A percentile compares a stretch with the other conserved stretches of the same genome.
Conservation (phyloP, 2,329 filamentous ascomycete species). For the Fusarium beomiforme region DNA sequence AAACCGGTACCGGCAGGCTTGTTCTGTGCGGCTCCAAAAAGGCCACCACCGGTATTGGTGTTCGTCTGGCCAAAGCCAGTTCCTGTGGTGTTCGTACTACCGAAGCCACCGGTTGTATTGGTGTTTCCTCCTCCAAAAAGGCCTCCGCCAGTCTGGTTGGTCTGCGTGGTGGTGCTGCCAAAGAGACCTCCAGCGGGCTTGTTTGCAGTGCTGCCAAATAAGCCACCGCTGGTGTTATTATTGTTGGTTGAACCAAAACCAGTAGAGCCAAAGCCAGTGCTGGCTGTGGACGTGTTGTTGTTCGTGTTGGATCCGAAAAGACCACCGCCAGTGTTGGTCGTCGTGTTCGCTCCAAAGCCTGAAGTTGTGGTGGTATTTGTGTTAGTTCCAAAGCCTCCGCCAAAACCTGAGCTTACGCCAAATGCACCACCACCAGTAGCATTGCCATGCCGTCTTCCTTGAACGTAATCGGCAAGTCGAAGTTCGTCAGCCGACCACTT, state of each 20-base stretch:
- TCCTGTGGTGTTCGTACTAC: slow-evolving; percentile 38
- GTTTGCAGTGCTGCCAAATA: slow-evolving; percentile 46
- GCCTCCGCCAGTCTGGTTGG: slow-evolving; percentile 39
- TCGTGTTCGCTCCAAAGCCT: slow-evolving; percentile 59
- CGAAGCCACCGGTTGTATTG: slow-evolving; percentile 30
- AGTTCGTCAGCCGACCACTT: slow-evolving; percentile 93
- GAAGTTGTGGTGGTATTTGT: slow-evolving; percentile 41
- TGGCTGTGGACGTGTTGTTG: slow-evolving; percentile 43
- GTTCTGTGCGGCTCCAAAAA: slow-evolving; percentile 57
- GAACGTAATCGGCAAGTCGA: slow-evolving; percentile 85
- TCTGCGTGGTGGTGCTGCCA: slow-evolving; percentile 38
- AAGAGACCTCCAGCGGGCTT: slow-evolving; percentile 53
- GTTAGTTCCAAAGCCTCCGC: slow-evolving; percentile 61
- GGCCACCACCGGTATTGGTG: slow-evolving; percentile 45
- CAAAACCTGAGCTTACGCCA: slow-evolving; percentile 67
- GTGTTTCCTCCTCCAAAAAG: slow-evolving; percentile 41
- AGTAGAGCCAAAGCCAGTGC: slow-evolving; percentile 41
- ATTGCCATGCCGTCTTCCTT: slow-evolving; percentile 86
- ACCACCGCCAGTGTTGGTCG: slow-evolving; percentile 47
- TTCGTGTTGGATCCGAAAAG: slow-evolving; percentile 51
- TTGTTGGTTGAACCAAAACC: slow-evolving; percentile 55
- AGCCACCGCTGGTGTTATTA: slow-evolving; percentile 42
- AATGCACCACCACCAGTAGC: slow-evolving; percentile 86
- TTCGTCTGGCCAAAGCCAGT: slow-evolving; percentile 52
- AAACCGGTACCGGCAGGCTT: slow-evolving; percentile 51